Percentiles rank a stretch among this genome's conserved stretches.
Evolutionary conservation across 306 rosid genomes (phyloP).

Genomic region (Betula pendula): DNA sequence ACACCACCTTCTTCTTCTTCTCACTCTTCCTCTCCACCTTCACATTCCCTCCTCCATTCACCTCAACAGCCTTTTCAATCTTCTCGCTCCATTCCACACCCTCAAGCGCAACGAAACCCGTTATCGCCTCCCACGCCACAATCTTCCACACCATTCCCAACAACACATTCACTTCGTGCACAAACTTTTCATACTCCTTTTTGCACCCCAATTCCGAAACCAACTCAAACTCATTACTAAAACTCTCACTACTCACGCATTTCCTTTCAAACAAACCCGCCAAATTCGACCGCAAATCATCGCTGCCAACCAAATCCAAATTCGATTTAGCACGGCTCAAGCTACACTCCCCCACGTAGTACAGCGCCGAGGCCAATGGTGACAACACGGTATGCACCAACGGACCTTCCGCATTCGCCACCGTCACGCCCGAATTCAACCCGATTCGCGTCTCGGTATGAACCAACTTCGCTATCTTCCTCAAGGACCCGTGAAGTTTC

Average conservation of each 20-base stretch:
- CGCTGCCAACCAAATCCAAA: conserved; percentile 35
- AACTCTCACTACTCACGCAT: conserved; percentile 46
- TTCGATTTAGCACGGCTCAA: conserved; percentile 45
- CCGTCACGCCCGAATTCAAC: conserved; percentile 54
- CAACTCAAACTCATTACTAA: conserved; percentile 37
- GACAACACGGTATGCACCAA: conserved; percentile 38
- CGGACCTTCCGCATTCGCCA: conserved; percentile 29
- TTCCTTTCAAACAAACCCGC: conserved; percentile 45
- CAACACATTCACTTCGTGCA: conserved; percentile 48
- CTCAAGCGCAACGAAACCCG: conserved; percentile 52
- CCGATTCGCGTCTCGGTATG: conserved; percentile 61
- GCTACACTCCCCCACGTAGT: conserved; percentile 60
- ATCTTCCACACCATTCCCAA: conserved; percentile 62
- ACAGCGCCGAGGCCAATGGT: conserved; percentile 22
- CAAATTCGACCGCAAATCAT: conserved; percentile 32
- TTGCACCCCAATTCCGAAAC: conserved; percentile 43
- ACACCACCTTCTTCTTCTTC: conserved; percentile 75
- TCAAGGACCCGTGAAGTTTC: conserved; percentile 54
- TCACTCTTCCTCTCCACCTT: conserved; percentile 55
- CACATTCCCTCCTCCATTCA: conserved; percentile 38
- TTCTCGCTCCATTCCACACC: conserved; percentile 53
- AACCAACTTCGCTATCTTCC: conserved; percentile 56
- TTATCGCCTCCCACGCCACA: conserved; percentile 69
- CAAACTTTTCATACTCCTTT: conserved; percentile 52
- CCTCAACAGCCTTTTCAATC: conserved; percentile 34